Conservation (phyloP, 2,329 filamentous ascomycete genomes). For the Cadophora sp. region DNA sequence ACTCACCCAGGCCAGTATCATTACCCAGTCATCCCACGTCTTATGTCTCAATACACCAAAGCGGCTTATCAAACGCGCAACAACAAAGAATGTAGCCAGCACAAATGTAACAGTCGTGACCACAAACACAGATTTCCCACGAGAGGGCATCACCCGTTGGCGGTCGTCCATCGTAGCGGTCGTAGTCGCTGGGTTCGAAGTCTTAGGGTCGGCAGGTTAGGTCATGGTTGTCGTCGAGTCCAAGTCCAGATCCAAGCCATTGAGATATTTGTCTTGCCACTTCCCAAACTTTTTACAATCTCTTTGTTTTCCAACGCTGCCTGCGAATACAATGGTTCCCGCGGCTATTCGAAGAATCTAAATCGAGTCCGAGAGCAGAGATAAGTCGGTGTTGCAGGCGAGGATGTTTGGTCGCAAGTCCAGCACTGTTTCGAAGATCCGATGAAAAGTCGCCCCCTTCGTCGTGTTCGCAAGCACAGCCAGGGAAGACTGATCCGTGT, state of each 20-base stretch:
- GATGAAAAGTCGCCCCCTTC: neutral
- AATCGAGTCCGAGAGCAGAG: neutral
- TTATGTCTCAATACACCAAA: constrained; percentile 74
- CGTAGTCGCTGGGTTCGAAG: neutral
- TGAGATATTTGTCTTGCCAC: neutral
- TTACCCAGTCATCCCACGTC: constrained; percentile 81
- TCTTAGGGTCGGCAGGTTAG: neutral
- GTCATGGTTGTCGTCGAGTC: constrained; percentile 31
- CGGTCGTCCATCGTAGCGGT: constrained; percentile 12
- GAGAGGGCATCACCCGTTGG: constrained; percentile 23
- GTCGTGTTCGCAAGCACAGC: neutral
- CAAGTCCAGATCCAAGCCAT: constrained; percentile 22
- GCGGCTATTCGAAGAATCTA: neutral
- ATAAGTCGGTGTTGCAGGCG: neutral
- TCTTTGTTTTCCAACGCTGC: neutral
- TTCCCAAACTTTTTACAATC: neutral
- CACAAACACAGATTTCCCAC: constrained; percentile 67
- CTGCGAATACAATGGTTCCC: neutral
- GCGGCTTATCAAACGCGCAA: constrained; percentile 75
- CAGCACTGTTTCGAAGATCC: neutral
- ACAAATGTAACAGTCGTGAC: constrained; percentile 74
- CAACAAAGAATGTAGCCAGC: constrained; percentile 77
- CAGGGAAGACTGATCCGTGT: neutral
- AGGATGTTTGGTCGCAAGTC: neutral
- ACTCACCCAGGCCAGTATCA: constrained; percentile 76